A percentile compares a stretch with the other conserved stretches of the same genome.
Evolutionary conservation across 305 asterid species (phyloP).

Genomic region (Petunia hybrid): DNA sequence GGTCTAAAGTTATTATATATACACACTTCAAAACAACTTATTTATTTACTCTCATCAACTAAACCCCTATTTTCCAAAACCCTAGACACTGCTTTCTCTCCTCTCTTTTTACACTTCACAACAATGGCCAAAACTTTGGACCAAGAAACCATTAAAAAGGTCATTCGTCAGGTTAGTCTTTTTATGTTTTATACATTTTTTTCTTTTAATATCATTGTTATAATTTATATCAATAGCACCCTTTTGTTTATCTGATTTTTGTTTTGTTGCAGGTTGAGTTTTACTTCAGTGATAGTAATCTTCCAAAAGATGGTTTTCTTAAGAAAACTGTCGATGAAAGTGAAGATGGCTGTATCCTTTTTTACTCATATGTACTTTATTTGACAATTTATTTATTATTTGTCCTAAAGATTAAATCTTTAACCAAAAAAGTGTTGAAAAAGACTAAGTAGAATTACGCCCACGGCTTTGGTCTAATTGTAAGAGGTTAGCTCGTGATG

Average conservation of each 20-base stretch:
- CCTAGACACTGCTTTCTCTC: slow-evolving; percentile 30
- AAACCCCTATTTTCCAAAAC: slow-evolving; percentile 38
- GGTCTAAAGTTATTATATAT: slow-evolving; percentile 4
- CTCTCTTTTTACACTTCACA: slow-evolving; percentile 22
- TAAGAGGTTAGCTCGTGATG: too few relatives aligned
- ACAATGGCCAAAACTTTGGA: slow-evolving; percentile 60
- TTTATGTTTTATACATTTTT: not conserved
- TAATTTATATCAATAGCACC: not conserved
- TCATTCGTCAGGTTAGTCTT: slow-evolving; percentile 80
- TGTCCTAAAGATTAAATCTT: not conserved
- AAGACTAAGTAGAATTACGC: not conserved
- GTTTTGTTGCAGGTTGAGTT: slow-evolving; percentile 82
- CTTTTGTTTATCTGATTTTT: not conserved
- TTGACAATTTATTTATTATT: not conserved
- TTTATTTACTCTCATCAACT: not conserved
- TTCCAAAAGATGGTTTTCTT: slow-evolving; percentile 81
- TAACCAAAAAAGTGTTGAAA: not conserved
- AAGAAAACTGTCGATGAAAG: slow-evolving; percentile 69
- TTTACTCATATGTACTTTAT: not conserved
- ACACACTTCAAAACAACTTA: not conserved
- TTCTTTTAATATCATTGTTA: too few relatives aligned
- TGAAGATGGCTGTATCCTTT: slow-evolving; percentile 94
- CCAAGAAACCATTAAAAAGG: slow-evolving; percentile 83
- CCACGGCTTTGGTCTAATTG: too few relatives aligned
- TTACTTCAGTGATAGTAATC: slow-evolving; percentile 96